A percentile compares a stretch with the other conserved stretches of the same genome.
Evolutionary conservation across 139 green algal species (phyloP).

Genomic region (Penium margaritaceum): DNA sequence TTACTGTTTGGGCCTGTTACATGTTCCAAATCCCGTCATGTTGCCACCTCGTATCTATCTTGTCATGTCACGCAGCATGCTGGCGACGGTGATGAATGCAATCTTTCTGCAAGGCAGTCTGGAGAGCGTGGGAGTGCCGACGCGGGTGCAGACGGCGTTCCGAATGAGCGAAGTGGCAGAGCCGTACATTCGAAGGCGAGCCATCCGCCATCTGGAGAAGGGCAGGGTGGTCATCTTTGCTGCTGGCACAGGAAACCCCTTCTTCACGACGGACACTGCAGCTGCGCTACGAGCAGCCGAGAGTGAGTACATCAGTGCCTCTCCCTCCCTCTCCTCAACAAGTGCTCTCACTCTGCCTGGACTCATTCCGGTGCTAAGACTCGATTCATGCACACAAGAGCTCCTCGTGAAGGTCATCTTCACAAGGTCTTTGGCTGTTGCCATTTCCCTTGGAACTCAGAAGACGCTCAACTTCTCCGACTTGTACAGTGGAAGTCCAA

Average conservation of each 20-base stretch:
- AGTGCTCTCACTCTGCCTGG: background rate
- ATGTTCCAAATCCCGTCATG: too few species aligned
- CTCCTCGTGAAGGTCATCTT: too few species aligned
- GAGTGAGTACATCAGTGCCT: constrained; percentile 37
- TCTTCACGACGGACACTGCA: constrained; percentile 96
- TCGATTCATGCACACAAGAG: too few species aligned
- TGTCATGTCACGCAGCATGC: too few species aligned
- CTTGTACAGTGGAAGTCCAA: too few species aligned
- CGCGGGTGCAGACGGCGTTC: constrained; percentile 85
- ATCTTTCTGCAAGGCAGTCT: constrained; percentile 73
- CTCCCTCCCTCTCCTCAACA: background rate
- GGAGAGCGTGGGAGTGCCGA: constrained; percentile 61
- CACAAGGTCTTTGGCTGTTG: too few species aligned
- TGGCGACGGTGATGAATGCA: constrained; percentile 97
- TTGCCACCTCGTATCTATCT: too few species aligned
- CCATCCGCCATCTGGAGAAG: constrained; percentile 87
- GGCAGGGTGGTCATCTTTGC: constrained; percentile 94
- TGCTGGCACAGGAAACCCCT: constrained; percentile 90
- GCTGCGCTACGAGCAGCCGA: constrained; percentile 89
- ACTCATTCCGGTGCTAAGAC: too few species aligned
- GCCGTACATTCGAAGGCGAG: constrained; percentile 88
- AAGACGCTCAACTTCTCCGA: too few species aligned
- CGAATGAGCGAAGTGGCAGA: constrained; percentile 90
- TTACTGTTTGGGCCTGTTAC: too few species aligned
- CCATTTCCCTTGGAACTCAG: too few species aligned